A percentile compares a stretch with the other conserved stretches of the same genome.
Evolutionary conservation across 2,329 filamentous ascomycete genomes (phyloP).

Genomic region (Emmonsiellopsis sp.): DNA sequence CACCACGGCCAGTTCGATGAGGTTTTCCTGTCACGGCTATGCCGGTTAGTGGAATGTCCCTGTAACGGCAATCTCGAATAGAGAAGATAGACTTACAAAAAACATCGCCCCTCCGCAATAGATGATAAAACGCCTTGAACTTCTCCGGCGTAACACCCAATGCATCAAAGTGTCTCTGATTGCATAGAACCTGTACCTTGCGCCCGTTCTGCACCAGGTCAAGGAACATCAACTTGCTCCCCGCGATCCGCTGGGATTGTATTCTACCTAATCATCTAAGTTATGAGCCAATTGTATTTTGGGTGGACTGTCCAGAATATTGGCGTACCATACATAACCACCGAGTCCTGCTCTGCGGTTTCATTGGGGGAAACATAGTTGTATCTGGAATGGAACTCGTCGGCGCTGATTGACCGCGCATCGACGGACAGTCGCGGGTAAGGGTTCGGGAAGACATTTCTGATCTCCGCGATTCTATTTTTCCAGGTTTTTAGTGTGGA

Average conservation of each 20-base stretch:
- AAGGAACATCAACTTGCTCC: constrained; percentile 75
- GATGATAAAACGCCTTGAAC: constrained; percentile 52
- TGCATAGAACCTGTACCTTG: constrained; percentile 67
- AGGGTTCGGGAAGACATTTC: constrained; percentile 23
- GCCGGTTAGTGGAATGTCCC: neutral
- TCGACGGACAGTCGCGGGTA: constrained; percentile 29
- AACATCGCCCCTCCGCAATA: constrained; percentile 72
- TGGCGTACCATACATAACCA: constrained; percentile 35
- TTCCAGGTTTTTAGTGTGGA: constrained; percentile 23
- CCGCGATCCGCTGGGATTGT: constrained; percentile 57
- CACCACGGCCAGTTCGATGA: constrained; percentile 59
- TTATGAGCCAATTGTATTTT: constrained; percentile 11
- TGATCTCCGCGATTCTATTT: constrained; percentile 29
- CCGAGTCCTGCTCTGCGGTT: constrained; percentile 28
- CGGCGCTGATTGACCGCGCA: constrained; percentile 22
- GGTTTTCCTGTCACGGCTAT: constrained; percentile 61
- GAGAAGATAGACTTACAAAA: constrained; percentile 51
- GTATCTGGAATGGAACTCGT: constrained; percentile 30
- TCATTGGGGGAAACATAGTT: constrained; percentile 27
- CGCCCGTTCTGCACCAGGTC: constrained; percentile 66
- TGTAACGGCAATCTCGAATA: constrained; percentile 1
- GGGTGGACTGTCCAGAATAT: neutral
- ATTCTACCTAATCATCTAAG: constrained; percentile 59
- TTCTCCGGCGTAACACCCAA: constrained; percentile 28
- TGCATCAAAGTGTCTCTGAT: constrained; percentile 42